Evolutionary conservation across 1,284 basidiomycete genomes (phyloP).

Genomic region (Peniophora sp.): DNA sequence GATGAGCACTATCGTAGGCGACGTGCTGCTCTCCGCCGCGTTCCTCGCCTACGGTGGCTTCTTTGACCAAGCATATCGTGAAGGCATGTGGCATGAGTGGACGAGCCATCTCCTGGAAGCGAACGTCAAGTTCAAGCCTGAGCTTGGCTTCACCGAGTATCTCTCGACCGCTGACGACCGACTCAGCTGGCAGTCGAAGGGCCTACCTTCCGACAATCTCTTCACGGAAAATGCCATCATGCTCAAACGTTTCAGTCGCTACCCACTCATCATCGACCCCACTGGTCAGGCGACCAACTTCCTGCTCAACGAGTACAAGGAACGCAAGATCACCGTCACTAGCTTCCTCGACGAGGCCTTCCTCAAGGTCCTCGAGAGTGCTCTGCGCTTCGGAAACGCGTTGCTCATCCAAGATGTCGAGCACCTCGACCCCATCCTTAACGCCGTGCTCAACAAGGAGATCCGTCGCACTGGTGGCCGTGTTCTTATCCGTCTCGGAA

Average conservation of each 20-base stretch:
- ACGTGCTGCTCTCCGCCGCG: conserved; percentile 92
- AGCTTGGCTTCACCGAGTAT: conserved; percentile 92
- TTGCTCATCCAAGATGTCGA: conserved; percentile 98
- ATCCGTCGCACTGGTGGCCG: conserved; percentile 93
- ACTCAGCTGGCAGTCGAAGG: conserved; percentile 92
- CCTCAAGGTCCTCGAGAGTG: conserved; percentile 96
- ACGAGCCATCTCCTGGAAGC: conserved; percentile 81
- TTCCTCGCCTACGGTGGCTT: conserved; percentile 97
- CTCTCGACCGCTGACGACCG: conserved; percentile 97
- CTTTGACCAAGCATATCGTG: conserved; percentile 98
- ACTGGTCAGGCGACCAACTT: conserved; percentile 98
- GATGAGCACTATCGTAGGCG: conserved; percentile 98
- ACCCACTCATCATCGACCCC: conserved; percentile 97
- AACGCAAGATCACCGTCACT: conserved; percentile 95
- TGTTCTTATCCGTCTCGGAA: conserved; percentile 96
- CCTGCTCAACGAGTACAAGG: conserved; percentile 91
- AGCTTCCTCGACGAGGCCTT: conserved; percentile 99
- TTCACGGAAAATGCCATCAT: conserved; percentile 99
- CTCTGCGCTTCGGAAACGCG: conserved; percentile 98
- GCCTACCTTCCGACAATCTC: conserved; percentile 89
- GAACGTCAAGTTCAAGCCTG: conserved; percentile 88
- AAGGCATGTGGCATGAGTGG: conserved; percentile 97
- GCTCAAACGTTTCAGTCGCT: conserved; percentile 97
- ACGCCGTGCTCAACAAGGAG: conserved; percentile 96
- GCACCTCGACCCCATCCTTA: conserved; percentile 95